Evolutionary conservation across 2,329 filamentous ascomycete genomes (phyloP), one percentile per base, ranked within the genome.

Genomic region (Acrocalymma vagum): DNA sequence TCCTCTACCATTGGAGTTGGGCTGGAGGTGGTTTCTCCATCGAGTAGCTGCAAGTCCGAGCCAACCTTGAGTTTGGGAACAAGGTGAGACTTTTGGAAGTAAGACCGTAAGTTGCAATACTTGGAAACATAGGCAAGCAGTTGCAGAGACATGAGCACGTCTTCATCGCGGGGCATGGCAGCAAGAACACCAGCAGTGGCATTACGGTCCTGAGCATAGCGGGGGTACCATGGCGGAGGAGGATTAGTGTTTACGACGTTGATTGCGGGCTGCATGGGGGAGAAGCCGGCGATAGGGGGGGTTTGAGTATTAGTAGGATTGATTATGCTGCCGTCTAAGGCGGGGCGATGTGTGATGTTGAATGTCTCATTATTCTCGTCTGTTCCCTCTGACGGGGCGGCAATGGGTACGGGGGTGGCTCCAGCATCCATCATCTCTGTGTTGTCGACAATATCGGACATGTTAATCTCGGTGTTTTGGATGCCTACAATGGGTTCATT

Each of bases 41-140:
- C 92, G 3, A 96, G 78, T 38, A 90, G 76, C 46, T 87, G 82
- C 18, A 96, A 79, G 64, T 96, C 92, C 53, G 87, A 85, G 45
- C 90, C 88, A 55, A 99, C 93, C 69, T 92, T 92, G 34, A 99
- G 84, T 51, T 86, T 88, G 0, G 94, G 94, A 4, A 99, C 94
- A 9, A 97, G 78, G 62, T 99, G 94, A 25, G 92, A 95, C 68
- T 88, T 83, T 65, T 99, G 94, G 69, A 99, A 99, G 70, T 96
- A 99, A 4, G 90, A 87, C 13, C 94, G 85, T 20, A 99, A 82
- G 59, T 95, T 95, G 78, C 94, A 97, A 73, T 99, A 99, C 71
- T 99, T 99, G 16, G 92, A 96, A 41, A 99, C 93, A 67, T 99
- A 99, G 11, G 94, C 94, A 29, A 99, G 81, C 14, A 99, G 82